These are phyloP conservation scores for Cerrena zonata DNA, from an alignment of 1,284 basidiomycete genomes.

Conservation along the genomic window DNA sequence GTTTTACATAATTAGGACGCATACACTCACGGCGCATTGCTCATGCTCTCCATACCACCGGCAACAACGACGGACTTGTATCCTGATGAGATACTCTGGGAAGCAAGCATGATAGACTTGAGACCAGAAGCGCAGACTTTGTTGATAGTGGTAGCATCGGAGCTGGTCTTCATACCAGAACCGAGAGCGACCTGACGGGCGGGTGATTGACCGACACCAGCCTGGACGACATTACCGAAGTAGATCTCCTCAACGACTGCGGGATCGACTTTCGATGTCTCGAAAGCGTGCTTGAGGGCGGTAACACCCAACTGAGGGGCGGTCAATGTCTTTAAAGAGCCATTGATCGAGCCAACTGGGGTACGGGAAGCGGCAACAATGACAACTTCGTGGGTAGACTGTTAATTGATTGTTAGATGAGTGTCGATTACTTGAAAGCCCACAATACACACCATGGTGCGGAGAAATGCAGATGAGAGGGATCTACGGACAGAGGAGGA, in stretches of 20 bases:
- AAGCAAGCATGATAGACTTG: slow-evolving; percentile 90
- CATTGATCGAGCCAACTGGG: slow-evolving; percentile 91
- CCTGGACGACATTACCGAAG: slow-evolving; percentile 95
- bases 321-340: slow-evolving; percentile 80
- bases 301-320: slow-evolving; percentile 86
- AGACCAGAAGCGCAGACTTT: slow-evolving; percentile 97
- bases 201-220: slow-evolving; percentile 91
- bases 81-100: slow-evolving; percentile 85
- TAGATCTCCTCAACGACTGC: slow-evolving; percentile 87
- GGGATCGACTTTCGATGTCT: slow-evolving; percentile 76
- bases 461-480: slow-evolving; percentile 31
- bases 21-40: slow-evolving; percentile 77
- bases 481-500: slow-evolving; percentile 32
- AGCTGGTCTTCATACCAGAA: slow-evolving; percentile 76
- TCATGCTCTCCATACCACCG: slow-evolving; percentile 98
- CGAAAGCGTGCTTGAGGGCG: slow-evolving; percentile 87
- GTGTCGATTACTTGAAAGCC: neutral
- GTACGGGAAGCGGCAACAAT: slow-evolving; percentile 94
- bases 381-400: slow-evolving; percentile 71
- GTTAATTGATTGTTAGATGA: slow-evolving; percentile 7
- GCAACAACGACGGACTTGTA: slow-evolving; percentile 84
- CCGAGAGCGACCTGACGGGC: slow-evolving; percentile 90
- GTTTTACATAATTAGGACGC: neutral
- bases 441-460: slow-evolving; percentile 30
- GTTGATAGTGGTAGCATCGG: slow-evolving; percentile 98